Conservation (phyloP, 768 basidiomycete genomes). For the Boletus rubropictus region DNA sequence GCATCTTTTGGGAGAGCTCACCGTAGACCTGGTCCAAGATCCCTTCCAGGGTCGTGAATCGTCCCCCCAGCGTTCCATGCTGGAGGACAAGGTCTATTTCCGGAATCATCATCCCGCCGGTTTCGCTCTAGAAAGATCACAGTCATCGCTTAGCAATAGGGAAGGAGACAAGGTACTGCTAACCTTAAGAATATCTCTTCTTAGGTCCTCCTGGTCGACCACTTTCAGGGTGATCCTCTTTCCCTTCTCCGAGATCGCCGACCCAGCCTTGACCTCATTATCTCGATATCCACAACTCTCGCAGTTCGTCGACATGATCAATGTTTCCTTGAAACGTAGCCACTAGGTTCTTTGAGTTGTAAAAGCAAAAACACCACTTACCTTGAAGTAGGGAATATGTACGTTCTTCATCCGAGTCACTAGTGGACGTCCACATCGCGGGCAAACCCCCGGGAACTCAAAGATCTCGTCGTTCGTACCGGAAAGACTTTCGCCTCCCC, state of each 20-base stretch:
- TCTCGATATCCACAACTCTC: constrained; percentile 93
- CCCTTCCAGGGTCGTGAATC: constrained; percentile 97
- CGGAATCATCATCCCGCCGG: constrained; percentile 81
- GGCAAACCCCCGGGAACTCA: constrained; percentile 82
- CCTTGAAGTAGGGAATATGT: constrained; percentile 97
- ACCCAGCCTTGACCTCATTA: constrained; percentile 94
- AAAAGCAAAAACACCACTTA: constrained; percentile 17
- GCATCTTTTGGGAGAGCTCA: constrained; percentile 85
- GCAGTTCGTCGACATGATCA: constrained; percentile 99
- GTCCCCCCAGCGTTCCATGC: constrained; percentile 90
- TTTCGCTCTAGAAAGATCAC: constrained; percentile 68
- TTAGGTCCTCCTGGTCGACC: constrained; percentile 87
- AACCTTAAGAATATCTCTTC: constrained; percentile 92
- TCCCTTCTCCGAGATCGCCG: constrained; percentile 82
- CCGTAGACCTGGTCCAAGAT: constrained; percentile 92
- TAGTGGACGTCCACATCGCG: constrained; percentile 76
- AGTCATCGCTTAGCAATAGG: background rate
- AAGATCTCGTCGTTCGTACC: constrained; percentile 79
- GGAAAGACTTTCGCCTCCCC: constrained; percentile 19
- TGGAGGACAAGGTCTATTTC: constrained; percentile 92
- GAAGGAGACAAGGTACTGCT: constrained; percentile 8
- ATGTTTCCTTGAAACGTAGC: constrained; percentile 58
- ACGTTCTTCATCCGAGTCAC: constrained; percentile 96
- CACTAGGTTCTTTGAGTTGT: background rate
- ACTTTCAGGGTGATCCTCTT: constrained; percentile 86